These are phyloP conservation scores for Penicillium polonicum DNA, from an alignment of 2,329 filamentous ascomycete species.

Conservation along the genomic window DNA sequence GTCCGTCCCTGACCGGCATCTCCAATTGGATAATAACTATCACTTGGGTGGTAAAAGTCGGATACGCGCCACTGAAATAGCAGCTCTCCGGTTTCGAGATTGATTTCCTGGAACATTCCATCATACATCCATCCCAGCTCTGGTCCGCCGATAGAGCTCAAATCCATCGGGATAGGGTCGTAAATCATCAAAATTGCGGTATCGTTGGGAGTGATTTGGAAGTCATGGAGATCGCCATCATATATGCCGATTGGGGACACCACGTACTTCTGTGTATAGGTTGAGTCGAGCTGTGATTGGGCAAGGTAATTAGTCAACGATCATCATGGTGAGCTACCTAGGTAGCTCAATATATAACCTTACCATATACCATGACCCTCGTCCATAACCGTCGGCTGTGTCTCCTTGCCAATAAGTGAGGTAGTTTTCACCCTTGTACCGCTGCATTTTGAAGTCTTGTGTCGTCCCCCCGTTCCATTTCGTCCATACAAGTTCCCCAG, in stretches of 20 bases:
- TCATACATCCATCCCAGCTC: conserved; percentile 44
- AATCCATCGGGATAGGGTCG: conserved; percentile 40
- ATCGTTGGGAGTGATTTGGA: conserved; percentile 42
- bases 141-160: conserved; percentile 41
- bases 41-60: conserved; percentile 36
- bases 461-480: conserved; percentile 38
- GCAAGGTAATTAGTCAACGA: conserved; percentile 2
- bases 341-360: conserved; percentile 28
- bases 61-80: conserved; percentile 49
- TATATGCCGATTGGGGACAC: conserved; percentile 22
- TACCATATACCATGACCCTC: conserved; percentile 32
- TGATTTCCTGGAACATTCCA: conserved; percentile 47
- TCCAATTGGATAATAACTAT: conserved; percentile 21
- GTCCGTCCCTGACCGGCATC: conserved; percentile 19
- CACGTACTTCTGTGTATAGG: conserved; percentile 31
- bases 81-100: conserved; percentile 43
- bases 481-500: conserved; percentile 33
- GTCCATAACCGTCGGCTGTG: conserved; percentile 47
- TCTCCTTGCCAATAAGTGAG: conserved; percentile 52
- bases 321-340: not conserved
- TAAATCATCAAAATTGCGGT: conserved; percentile 47
- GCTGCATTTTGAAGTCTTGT: conserved; percentile 50
- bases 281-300: conserved; percentile 25
- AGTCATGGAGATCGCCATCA: conserved; percentile 46
- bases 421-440: conserved; percentile 45